Conservation (phyloP, 805 yeast genomes). For the Saturnispora quitensis region DNA sequence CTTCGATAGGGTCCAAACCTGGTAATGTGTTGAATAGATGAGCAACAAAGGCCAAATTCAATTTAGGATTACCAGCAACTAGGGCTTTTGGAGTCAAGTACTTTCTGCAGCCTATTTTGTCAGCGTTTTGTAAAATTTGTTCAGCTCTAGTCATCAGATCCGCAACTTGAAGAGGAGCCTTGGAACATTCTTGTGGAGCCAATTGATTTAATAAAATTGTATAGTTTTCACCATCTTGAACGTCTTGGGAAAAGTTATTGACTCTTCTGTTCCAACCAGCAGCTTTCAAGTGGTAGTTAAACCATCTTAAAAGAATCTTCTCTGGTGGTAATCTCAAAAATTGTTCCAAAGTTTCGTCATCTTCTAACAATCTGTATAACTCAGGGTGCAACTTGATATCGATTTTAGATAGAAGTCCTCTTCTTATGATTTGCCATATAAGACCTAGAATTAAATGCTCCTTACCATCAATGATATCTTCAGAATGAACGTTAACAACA, state of each 20-base stretch:
- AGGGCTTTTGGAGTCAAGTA: slow-evolving; percentile 88
- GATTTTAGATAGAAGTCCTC: slow-evolving; percentile 89
- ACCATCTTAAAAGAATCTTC: slow-evolving; percentile 94
- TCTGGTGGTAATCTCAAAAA: slow-evolving; percentile 95
- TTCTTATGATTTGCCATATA: slow-evolving; percentile 95
- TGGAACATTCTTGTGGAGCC: slow-evolving; percentile 74
- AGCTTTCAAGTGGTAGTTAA: slow-evolving; percentile 89
- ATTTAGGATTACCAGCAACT: slow-evolving; percentile 93
- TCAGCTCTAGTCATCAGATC: slow-evolving; percentile 81
- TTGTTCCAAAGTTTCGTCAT: slow-evolving; percentile 95
- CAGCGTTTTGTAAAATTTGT: slow-evolving; percentile 78
- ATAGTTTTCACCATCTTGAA: slow-evolving; percentile 91
- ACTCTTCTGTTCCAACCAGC: slow-evolving; percentile 88
- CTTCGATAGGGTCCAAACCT: slow-evolving; percentile 92
- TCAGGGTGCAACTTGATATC: slow-evolving; percentile 96
- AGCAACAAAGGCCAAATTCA: slow-evolving; percentile 95
- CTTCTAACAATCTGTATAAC: slow-evolving; percentile 86
- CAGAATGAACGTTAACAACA: slow-evolving; percentile 95
- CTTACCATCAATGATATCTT: slow-evolving; percentile 86
- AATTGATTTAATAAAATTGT: slow-evolving; percentile 84
- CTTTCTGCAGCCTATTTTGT: slow-evolving; percentile 84
- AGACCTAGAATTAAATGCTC: slow-evolving; percentile 86
- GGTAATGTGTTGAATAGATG: slow-evolving; percentile 95
- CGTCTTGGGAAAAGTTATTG: slow-evolving; percentile 76
- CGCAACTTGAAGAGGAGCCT: slow-evolving; percentile 66